Evolutionary conservation across 108 stramenopile species (phyloP), one percentile per base, ranked within the genome.

Genomic region (Discostella stelligeroides): DNA sequence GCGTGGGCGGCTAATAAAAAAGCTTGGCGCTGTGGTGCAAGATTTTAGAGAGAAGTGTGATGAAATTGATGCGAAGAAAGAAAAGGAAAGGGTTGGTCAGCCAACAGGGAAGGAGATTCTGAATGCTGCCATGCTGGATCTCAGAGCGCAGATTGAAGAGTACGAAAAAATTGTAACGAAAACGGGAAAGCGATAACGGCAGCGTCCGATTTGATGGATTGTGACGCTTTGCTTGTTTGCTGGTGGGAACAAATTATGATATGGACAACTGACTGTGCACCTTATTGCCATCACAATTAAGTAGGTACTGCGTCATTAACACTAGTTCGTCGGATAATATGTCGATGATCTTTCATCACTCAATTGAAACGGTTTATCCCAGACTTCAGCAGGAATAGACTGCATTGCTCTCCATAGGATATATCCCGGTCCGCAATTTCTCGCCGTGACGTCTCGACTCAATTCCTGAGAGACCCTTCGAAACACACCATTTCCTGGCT

Each of bases 371-470:
- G 63, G 76, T 15, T 27, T 56, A 15, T 77, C 76, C 68, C 68
- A 70, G 27, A 77, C 46, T 7, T 77, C 76, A 37, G 24, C 24
- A n/a, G 76, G 61, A 41, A 70, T 42, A n/a, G 34, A 53, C 23
- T 54, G 13, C 82, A 88, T 86, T 38, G 83, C 86, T 41, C 75
- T 73, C 40, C 79, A 41, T 21, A 92, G 47, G 14, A 92, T 81
- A 53, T 82, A 83, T 15, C 69, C 88, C 12, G 88, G 88, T 1
- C 91, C 91, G 54, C 91, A 92, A 53, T 89, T 83, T 56, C 90
- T 80, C 23, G 87, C 61, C 12, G 24, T 62, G 12, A 37, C 42
- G 65, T 88, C 85, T 10, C 79, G 70, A 20, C 76, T 72, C 28
- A 85, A 58, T 24, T 65, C 37, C 64, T 91, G 84, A 8, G 65